Evolutionary conservation across 176 grass and related monocot genomes (phyloP).

Genomic region (Juncus inflexus): DNA sequence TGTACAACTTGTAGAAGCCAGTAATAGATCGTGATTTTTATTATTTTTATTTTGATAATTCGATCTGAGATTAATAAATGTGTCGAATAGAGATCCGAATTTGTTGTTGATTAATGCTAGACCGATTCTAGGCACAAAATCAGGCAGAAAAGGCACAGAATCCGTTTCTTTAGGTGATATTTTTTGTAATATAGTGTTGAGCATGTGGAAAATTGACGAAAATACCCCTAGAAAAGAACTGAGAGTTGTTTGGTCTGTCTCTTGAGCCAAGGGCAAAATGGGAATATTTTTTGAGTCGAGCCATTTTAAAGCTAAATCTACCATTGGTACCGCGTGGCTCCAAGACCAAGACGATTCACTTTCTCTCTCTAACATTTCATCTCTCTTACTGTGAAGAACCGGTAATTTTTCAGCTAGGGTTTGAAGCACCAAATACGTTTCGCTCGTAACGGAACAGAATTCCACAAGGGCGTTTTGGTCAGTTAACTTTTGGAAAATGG

Average conservation of each 20-base stretch:
- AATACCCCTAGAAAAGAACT: slow-evolving; percentile 60
- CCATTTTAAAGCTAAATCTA: slow-evolving; percentile 71
- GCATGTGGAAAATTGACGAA: slow-evolving; percentile 76
- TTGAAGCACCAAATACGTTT: slow-evolving; percentile 74
- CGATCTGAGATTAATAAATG: slow-evolving; percentile 54
- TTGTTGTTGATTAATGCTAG: slow-evolving; percentile 48
- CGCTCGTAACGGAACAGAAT: slow-evolving; percentile 69
- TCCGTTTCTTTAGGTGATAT: slow-evolving; percentile 41
- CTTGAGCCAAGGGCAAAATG: slow-evolving; percentile 26
- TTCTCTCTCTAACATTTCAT: slow-evolving; percentile 26
- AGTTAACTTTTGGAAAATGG: slow-evolving; percentile 54
- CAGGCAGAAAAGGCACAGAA: slow-evolving; percentile 59
- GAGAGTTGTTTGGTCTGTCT: neutral
- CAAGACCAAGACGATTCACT: slow-evolving; percentile 45
- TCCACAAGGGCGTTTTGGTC: slow-evolving; percentile 52
- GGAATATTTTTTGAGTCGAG: slow-evolving; percentile 52
- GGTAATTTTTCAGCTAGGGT: slow-evolving; percentile 73
- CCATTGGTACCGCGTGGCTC: slow-evolving; percentile 73
- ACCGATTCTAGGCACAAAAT: slow-evolving; percentile 87
- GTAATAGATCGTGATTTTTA: slow-evolving; percentile 34
- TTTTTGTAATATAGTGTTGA: slow-evolving; percentile 64
- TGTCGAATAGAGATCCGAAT: slow-evolving; percentile 42
- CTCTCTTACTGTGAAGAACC: slow-evolving; percentile 56
- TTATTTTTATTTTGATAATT: slow-evolving; percentile 21
- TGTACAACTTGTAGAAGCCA: slow-evolving; percentile 71